Base-by-base conservation (phyloP, 495 filamentous ascomycete genomes). In the Lophiotrema nucula region DNA sequence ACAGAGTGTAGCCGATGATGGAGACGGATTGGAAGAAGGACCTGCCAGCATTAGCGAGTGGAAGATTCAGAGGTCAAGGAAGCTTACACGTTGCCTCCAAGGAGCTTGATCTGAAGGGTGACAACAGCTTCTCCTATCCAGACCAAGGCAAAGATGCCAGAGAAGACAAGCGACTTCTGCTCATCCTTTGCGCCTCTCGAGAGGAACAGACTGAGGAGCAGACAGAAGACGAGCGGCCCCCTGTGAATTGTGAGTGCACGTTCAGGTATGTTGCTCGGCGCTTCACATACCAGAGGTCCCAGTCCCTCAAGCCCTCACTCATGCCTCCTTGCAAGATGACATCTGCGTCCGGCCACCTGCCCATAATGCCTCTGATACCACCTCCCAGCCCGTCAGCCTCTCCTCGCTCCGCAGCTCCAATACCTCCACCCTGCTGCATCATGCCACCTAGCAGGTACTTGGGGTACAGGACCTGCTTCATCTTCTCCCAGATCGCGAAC, bases 1-100 rank as follows among this genome's bases (percentile, higher is more conserved):
- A 98, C 50, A 98, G 84, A 2, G 93, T 98, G 73, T 98, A 98
- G 31, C 93, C 93, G 70, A 98, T 98, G 65, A 98, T 95, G 72
- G 89, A 96, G 60, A 98, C 81, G 43, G 89, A 92, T 73, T 97
- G 93, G 76, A 95, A 92, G 73, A 98, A 98, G 23, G 93, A 96
- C 60, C 93, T 97, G 62, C 43, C 16, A 8, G 0, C 10, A 45
- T 62, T 26, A 56, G 52, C 24, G 1, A 31, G 22, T 5, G 21
- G 2, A 24, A 1, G 16, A 6, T 35, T 8, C 38, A 16, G 22
- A 1, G 1, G 31, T 22, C 22, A n/a, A 49, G 47, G 11, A 54
- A n/a, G 27, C 90, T 74, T 76, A 97, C 93, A 98, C 97, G 78
- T 95, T 96, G 23, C 93, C 93, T 44, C 93, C 93, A 56, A 99